Conservation (phyloP, 2,329 filamentous ascomycete genomes). For the Aspergillus thermomutatus region DNA sequence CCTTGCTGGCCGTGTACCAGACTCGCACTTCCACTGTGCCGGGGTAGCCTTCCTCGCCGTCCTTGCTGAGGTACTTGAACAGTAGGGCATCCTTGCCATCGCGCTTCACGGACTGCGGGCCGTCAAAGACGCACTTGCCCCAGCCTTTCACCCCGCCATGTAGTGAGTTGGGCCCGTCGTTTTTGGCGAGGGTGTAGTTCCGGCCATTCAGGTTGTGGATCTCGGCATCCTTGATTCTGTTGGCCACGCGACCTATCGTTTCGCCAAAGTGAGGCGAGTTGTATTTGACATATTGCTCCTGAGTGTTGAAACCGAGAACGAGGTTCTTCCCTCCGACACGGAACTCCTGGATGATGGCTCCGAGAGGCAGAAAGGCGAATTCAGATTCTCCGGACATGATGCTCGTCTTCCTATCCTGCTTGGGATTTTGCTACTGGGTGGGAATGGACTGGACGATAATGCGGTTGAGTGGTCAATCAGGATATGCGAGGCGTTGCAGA, state of each 20-base stretch:
- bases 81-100: slow-evolving; percentile 64
- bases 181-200: slow-evolving; percentile 67
- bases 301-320: slow-evolving; percentile 77
- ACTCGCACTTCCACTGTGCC: slow-evolving; percentile 76
- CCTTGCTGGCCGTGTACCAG: slow-evolving; percentile 72
- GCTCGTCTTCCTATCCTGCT: background rate
- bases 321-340: slow-evolving; percentile 76
- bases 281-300: slow-evolving; percentile 70
- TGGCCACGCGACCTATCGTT: slow-evolving; percentile 81
- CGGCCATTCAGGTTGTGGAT: slow-evolving; percentile 70
- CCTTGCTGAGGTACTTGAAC: slow-evolving; percentile 64
- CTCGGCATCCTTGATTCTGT: slow-evolving; percentile 71
- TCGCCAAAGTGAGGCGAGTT: slow-evolving; percentile 84
- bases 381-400: background rate
- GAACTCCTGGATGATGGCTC: slow-evolving; percentile 63
- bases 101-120: slow-evolving; percentile 55
- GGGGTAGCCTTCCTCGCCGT: slow-evolving; percentile 88
- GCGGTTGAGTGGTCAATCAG: background rate
- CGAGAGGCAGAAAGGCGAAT: slow-evolving; percentile 45
- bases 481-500: background rate
- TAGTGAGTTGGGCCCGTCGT: slow-evolving; percentile 73
- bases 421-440: background rate
- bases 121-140: slow-evolving; percentile 33
- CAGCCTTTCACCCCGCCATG: slow-evolving; percentile 74
- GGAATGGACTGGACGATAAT: background rate